Evolutionary conservation across 208 protist genomes (phyloP).

Genomic region (Crithidia sp.): DNA sequence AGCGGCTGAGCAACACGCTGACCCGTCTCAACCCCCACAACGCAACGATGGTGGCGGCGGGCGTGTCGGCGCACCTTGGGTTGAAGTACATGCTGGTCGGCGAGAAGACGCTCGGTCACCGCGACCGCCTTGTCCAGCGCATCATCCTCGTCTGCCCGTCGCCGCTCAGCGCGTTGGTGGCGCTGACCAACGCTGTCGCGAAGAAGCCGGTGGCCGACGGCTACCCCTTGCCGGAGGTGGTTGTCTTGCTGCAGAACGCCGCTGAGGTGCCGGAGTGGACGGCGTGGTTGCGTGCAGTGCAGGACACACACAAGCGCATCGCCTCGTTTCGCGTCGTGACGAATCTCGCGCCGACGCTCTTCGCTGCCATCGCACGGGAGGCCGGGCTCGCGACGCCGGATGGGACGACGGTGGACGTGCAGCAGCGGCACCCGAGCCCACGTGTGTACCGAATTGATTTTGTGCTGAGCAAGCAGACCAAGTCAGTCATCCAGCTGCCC

Average conservation of each 20-base stretch:
- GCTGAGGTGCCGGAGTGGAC: conserved; percentile 36
- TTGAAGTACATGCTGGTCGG: conserved; percentile 78
- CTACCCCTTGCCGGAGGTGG: conserved; percentile 52
- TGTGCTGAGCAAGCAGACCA: conserved; percentile 73
- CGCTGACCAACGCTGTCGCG: conserved; percentile 22
- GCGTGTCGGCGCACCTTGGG: conserved; percentile 56
- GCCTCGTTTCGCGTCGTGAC: conserved; percentile 33
- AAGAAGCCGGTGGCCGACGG: conserved; percentile 18
- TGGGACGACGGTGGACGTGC: conserved; percentile 51
- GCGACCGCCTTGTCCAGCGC: conserved; percentile 62
- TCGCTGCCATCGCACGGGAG: conserved; percentile 52
- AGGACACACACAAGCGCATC: conserved; percentile 25
- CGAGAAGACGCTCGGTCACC: conserved; percentile 76
- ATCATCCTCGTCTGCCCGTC: conserved; percentile 71
- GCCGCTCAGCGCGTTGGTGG: conserved; percentile 33
- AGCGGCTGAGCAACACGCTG: conserved; percentile 68
- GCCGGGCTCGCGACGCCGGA: conserved; percentile 39
- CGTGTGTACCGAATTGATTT: conserved; percentile 85
- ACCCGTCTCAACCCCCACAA: conserved; percentile 77
- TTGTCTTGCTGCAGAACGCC: conserved; percentile 53
- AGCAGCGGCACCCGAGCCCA: conserved; percentile 46
- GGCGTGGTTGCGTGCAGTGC: conserved; percentile 30
- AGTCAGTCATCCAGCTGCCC: conserved; percentile 71
- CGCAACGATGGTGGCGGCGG: conserved; percentile 72
- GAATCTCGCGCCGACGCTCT: conserved; percentile 50